phyloP scores from a whole-genome alignment of 441 rosid genomes.

The Theobroma grandiflorum region DNA sequence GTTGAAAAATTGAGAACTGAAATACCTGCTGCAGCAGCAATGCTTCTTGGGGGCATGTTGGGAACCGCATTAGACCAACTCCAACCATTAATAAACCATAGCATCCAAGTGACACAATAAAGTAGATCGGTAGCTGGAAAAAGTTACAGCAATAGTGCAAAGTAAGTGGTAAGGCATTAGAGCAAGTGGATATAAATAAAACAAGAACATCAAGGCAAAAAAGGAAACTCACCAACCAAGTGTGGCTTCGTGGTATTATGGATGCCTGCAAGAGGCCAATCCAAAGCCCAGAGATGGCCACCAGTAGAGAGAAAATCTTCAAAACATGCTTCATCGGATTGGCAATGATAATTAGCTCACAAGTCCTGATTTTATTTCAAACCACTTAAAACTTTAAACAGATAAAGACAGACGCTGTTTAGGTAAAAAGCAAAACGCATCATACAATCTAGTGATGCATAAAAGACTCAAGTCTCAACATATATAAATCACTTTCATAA shows the following conservation, averaged over 20 bases:
- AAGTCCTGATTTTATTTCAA: slow-evolving; percentile 26
- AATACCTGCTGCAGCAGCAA: slow-evolving; percentile 77
- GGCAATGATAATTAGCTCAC: neutral
- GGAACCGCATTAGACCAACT: slow-evolving; percentile 79
- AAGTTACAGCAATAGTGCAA: neutral
- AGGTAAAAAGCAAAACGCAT: neutral
- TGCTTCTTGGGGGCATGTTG: slow-evolving; percentile 93
- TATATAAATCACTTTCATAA: too few species aligned
- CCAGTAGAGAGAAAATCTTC: slow-evolving; percentile 64
- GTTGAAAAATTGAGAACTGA: neutral
- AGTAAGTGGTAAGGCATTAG: slow-evolving; percentile 31
- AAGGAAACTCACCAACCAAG: slow-evolving; percentile 80
- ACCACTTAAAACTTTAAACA: slow-evolving; percentile 7
- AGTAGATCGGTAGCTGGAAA: slow-evolving; percentile 76
- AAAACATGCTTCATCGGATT: slow-evolving; percentile 76
- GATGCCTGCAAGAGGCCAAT: slow-evolving; percentile 81
- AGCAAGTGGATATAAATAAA: neutral
- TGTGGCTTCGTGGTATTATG: slow-evolving; percentile 59
- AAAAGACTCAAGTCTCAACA: neutral
- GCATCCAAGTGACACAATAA: slow-evolving; percentile 83
- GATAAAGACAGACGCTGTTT: neutral
- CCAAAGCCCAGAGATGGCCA: slow-evolving; percentile 77
- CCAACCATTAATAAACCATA: slow-evolving; percentile 97
- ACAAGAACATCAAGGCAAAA: neutral
- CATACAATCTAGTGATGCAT: neutral